Evolutionary conservation across 495 filamentous ascomycete genomes (phyloP).

Genomic region (Amphirosellinia nigrospora): DNA sequence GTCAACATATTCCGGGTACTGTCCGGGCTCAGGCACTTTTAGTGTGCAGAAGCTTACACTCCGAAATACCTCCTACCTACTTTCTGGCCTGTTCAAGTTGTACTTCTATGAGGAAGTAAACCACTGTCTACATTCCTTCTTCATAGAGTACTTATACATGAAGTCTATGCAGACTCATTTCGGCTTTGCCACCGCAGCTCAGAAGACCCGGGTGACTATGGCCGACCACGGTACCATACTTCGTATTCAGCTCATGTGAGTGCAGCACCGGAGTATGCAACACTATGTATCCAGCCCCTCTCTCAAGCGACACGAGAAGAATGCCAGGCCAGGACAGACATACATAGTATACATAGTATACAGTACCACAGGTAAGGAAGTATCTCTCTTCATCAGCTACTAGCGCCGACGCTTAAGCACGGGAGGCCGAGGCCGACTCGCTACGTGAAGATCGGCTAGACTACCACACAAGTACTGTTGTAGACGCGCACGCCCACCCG

Average conservation of each 20-base stretch:
- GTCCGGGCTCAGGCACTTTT: neutral
- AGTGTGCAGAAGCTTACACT: neutral
- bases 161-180: neutral
- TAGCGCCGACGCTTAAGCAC: slow-evolving; percentile 14
- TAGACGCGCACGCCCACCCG: neutral
- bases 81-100: neutral
- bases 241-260: slow-evolving; percentile 19
- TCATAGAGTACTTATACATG: neutral
- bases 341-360: too few relatives aligned
- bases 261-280: slow-evolving; percentile 17
- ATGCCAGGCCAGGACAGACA: slow-evolving; percentile 6
- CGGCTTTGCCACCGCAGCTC: neutral
- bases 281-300: slow-evolving; percentile 16
- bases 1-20: neutral
- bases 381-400: neutral
- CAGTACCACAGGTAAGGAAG: too few relatives aligned
- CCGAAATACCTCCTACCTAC: neutral
- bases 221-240: neutral
- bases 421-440: slow-evolving; percentile 4
- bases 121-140: neutral
- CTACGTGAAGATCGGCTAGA: slow-evolving; percentile 6
- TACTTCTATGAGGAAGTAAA: neutral
- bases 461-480: neutral
- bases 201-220: neutral
- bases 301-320: slow-evolving; percentile 11